Conservation (phyloP, 2,329 filamentous ascomycete species). For the Botryotinia narcissicola region DNA sequence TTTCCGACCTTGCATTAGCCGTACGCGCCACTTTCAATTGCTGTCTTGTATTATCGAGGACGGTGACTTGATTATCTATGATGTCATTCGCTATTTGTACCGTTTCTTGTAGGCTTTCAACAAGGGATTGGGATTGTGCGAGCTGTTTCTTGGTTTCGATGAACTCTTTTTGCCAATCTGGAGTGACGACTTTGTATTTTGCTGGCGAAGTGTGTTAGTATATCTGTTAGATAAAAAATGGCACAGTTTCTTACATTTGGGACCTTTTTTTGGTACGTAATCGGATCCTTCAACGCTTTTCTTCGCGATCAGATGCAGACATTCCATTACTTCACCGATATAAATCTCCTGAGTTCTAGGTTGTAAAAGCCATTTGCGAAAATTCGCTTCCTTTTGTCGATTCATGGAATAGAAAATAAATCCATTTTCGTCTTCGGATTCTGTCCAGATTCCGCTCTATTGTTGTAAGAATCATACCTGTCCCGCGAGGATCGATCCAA, state of each 20-base stretch:
- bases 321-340: neutral
- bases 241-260: neutral
- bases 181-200: neutral
- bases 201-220: neutral
- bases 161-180: neutral
- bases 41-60: neutral
- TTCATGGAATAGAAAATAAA: neutral
- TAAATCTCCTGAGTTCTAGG: neutral
- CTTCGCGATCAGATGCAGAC: neutral
- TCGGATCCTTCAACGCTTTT: neutral
- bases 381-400: neutral
- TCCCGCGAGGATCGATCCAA: neutral
- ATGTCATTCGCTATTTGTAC: neutral
- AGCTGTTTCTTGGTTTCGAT: neutral
- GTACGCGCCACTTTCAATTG: neutral
- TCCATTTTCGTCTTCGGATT: neutral
- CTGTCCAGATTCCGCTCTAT: neutral
- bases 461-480: neutral
- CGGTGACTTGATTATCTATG: neutral
- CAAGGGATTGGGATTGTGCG: neutral
- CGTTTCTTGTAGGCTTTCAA: neutral
- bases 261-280: neutral
- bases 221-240: neutral
- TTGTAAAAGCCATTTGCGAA: neutral
- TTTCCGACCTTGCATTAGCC: neutral